These are phyloP conservation scores for Lophiotrema nucula DNA, from an alignment of 495 filamentous ascomycete genomes.

Conservation along the genomic window DNA sequence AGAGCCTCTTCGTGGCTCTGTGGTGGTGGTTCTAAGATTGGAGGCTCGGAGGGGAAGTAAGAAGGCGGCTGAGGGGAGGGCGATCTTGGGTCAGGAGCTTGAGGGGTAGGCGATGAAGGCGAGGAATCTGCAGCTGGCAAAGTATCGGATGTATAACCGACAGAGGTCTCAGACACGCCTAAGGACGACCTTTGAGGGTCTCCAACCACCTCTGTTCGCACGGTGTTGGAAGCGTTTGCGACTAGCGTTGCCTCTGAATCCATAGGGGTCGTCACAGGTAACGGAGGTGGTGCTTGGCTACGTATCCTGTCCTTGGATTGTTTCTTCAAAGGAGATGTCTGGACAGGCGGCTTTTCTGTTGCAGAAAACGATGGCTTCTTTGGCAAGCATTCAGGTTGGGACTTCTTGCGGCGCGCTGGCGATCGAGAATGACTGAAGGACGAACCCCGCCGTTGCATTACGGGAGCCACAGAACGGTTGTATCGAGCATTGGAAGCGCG, in stretches of 20 bases:
- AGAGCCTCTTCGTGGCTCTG: slow-evolving; percentile 29
- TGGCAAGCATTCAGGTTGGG: slow-evolving; percentile 17
- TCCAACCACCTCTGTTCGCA: too few species aligned
- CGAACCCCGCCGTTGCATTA: slow-evolving; percentile 13
- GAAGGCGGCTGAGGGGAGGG: slow-evolving; percentile 17
- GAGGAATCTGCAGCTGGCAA: slow-evolving; percentile 1
- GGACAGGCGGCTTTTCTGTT: neutral
- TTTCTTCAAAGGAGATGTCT: slow-evolving; percentile 4
- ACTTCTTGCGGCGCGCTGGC: slow-evolving; percentile 19
- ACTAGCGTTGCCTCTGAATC: slow-evolving; percentile 22
- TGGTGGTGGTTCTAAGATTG: slow-evolving; percentile 11
- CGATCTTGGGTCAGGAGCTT: neutral
- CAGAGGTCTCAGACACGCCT: too few species aligned
- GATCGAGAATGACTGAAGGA: slow-evolving; percentile 9
- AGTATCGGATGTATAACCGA: slow-evolving; percentile 4
- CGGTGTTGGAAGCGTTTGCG: slow-evolving; percentile 1
- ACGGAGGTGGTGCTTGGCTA: neutral
- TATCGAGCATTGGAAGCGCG: slow-evolving; percentile 4
- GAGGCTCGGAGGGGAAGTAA: slow-evolving; percentile 20
- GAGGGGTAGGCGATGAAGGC: neutral
- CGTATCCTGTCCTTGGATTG: slow-evolving; percentile 6
- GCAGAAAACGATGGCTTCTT: neutral
- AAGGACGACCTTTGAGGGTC: too few species aligned
- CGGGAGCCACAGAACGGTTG: slow-evolving; percentile 6
- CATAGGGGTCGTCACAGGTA: slow-evolving; percentile 1